Conservation (phyloP, 139 green algal genomes). For the Chlamydomonas schloesseri region DNA sequence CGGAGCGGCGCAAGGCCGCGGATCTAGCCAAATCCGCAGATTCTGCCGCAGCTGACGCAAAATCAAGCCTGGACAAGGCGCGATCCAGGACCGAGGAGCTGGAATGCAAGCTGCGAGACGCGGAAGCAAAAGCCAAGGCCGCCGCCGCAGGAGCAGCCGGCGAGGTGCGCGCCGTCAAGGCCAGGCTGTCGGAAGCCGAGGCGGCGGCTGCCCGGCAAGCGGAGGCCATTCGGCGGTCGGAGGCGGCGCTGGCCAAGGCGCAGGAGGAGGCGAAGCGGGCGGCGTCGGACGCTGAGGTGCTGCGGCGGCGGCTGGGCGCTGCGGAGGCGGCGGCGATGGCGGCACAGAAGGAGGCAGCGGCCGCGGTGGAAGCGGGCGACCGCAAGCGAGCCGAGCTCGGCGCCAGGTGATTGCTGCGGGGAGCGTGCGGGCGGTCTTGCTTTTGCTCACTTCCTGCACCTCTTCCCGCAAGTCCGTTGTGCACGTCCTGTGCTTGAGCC, state of each 20-base stretch:
- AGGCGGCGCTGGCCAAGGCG: not conserved
- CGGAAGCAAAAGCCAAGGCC: too few species aligned
- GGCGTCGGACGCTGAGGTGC: not conserved
- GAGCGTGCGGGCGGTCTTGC: not conserved
- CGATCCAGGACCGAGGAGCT: not conserved
- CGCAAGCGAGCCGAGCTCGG: not conserved
- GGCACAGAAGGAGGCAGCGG: not conserved
- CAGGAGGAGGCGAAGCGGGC: not conserved
- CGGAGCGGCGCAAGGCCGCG: not conserved
- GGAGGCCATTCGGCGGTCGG: not conserved
- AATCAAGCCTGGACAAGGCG: not conserved
- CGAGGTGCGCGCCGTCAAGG: not conserved
- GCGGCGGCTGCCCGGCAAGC: not conserved
- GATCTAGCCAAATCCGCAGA: not conserved
- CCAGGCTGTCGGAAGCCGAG: not conserved
- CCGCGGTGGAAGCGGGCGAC: slow-evolving; percentile 6
- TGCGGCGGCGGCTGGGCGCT: slow-evolving; percentile 1
- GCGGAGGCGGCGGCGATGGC: slow-evolving; percentile 11
- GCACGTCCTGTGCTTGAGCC: too few species aligned
- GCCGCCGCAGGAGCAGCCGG: too few species aligned
- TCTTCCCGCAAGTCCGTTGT: too few species aligned
- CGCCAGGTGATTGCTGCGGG: not conserved
- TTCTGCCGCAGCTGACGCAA: not conserved
- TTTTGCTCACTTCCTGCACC: too few species aligned
- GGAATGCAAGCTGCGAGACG: not conserved